Percentiles rank a stretch among this genome's conserved stretches.
These are phyloP conservation scores for Aspergillus eucalypticola DNA, from an alignment of 2,329 filamentous ascomycete genomes.

Conservation along the genomic window DNA sequence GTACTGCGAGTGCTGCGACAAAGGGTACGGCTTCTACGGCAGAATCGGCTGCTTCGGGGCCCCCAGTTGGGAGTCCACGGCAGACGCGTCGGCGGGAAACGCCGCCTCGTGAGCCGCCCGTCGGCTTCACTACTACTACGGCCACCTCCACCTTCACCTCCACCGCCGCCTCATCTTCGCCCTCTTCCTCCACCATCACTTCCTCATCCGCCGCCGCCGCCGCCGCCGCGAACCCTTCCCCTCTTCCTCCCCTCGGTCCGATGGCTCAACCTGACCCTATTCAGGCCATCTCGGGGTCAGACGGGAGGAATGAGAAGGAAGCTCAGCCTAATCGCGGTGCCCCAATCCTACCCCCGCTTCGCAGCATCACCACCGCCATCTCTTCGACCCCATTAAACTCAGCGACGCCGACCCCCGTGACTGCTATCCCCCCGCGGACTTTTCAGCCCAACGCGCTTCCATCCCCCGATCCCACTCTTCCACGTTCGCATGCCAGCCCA, in stretches of 20 bases:
- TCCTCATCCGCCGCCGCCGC: not conserved
- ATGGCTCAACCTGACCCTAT: not conserved
- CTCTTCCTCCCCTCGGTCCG: not conserved
- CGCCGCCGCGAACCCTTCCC: not conserved
- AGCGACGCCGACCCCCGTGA: not conserved
- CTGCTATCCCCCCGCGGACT: not conserved
- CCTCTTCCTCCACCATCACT: constrained; percentile 4
- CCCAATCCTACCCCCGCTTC: constrained; percentile 14
- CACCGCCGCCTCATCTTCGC: not conserved
- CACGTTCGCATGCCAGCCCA: constrained; percentile 29
- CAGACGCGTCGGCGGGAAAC: not conserved
- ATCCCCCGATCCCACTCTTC: constrained; percentile 33
- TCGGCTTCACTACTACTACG: constrained; percentile 6
- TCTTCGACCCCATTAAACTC: constrained; percentile 7
- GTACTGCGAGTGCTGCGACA: not conserved
- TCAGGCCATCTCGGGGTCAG: not conserved
- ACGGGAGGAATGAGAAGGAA: constrained; percentile 14
- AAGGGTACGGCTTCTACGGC: constrained; percentile 18
- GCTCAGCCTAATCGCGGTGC: not conserved
- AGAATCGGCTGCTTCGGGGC: not conserved
- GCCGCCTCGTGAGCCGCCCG: not conserved
- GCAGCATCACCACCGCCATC: constrained; percentile 12
- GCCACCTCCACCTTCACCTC: not conserved
- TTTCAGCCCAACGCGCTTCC: constrained; percentile 23
- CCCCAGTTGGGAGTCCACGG: not conserved